Base-by-base conservation (phyloP, 345 rosid genomes). In the Pugionium cornutum region DNA sequence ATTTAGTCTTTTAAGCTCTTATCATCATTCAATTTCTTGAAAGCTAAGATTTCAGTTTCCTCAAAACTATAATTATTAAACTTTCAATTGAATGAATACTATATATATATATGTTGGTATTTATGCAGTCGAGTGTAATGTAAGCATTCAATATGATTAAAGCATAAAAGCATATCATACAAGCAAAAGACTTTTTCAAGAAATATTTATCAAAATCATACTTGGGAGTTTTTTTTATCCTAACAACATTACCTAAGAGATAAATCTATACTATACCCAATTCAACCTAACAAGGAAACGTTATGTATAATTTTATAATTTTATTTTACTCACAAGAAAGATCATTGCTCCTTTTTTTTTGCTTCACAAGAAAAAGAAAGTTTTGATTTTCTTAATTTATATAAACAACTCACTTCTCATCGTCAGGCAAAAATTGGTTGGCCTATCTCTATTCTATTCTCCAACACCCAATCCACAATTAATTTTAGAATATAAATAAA, bases 401-500 rank as follows among this genome's bases (percentile, higher is more conserved):
- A 34, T 48, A 62, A 73, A 76, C 80, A 70, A 70, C 72, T 74
- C 74, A 70, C 72, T 74, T 71, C 73, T 65, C 58, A 64, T 66
- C 48, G 18, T 67, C 54, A 53, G 53, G 64, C 73, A 18, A 74
- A 69, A 66, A 66, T 73, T 55, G 73, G 80, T 70, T 83, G 85
- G 81, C 81, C 85, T 62, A 79, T 79, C 82, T 64, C 69, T 53
- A 68, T 75, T 73, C 63, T 41, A 66, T 73, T 58, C 60, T 45
- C 71, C 26, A 52, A 61, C 67, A 65, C 72, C 70, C 65, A 51
- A 63, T 78, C 78, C 73, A 69, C 73, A 76, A 76, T 63, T 33
- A 50, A 34, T 35, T 18, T 7, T 44, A 29, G 0, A 29, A 58
- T 29, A 58, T 25, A 36, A 30, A 28, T 35, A 25, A 45, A 28